Conservation (phyloP, 1,139 yeast genomes). For the Kodamaea ohmeri region DNA sequence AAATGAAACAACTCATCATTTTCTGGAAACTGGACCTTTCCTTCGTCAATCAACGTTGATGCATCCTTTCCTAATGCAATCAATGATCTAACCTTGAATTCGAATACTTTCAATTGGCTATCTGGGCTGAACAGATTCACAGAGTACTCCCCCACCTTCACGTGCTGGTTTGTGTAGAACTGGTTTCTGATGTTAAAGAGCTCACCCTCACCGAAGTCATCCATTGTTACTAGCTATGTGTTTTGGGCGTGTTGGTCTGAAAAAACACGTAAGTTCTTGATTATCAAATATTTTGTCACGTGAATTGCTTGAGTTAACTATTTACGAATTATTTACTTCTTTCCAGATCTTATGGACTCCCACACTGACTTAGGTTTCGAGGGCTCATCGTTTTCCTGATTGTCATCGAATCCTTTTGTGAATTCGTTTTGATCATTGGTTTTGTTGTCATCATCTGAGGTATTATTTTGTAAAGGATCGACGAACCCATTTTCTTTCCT, state of each 20-base stretch:
- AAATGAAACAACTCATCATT: conserved; percentile 39
- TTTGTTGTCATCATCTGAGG: not conserved
- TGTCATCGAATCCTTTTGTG: too few species aligned
- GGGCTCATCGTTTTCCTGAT: not conserved
- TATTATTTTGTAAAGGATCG: not conserved
- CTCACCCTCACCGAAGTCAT: conserved; percentile 42
- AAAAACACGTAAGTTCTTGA: conserved; percentile 6
- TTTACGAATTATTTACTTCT: not conserved
- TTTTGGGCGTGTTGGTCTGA: conserved; percentile 4
- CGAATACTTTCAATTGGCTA: conserved; percentile 39
- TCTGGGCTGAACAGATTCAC: conserved; percentile 37
- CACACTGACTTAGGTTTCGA: not conserved
- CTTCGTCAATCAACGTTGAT: conserved; percentile 37
- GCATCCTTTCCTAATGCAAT: conserved; percentile 45
- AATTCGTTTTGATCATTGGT: too few species aligned
- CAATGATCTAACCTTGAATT: conserved; percentile 43
- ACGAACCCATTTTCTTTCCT: conserved; percentile 31
- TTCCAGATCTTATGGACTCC: conserved; percentile 1
- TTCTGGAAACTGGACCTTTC: conserved; percentile 36
- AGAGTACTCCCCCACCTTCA: conserved; percentile 33
- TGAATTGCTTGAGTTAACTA: not conserved
- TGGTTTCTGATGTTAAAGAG: conserved; percentile 45
- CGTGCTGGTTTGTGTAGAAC: conserved; percentile 47
- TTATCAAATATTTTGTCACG: too few species aligned
- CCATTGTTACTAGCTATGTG: conserved; percentile 25